Base-by-base conservation (phyloP, 257 asterid genomes). In the Ehretia macrophylla region DNA sequence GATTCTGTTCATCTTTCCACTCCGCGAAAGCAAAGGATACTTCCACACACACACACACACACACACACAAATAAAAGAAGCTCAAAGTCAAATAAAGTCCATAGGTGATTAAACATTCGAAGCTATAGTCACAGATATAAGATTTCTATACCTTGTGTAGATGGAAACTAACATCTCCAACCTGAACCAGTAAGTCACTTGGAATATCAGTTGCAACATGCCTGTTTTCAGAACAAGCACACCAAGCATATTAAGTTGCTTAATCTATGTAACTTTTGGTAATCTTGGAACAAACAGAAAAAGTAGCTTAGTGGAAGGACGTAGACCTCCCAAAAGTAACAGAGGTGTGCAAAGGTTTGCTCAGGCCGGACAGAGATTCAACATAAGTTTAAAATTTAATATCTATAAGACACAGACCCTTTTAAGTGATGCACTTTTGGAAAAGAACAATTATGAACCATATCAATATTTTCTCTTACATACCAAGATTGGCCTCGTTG, bases 401-500 rank as follows among this genome's bases (percentile, higher is more conserved):
- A 27, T 6, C 35, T 1, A 27, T 6, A 27, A 27, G 35, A 27
- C 6, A 27, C 35, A 27, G 4, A 27, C 6, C 35, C n/a, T n/a
- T 27, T 27, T 27, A 27, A 27, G 35, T 27, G 35, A 27, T 27
- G n/a, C 44, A 65, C n/a, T n/a, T n/a, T n/a, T n/a, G n/a, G n/a
- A 27, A 1, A 27, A 27, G 35, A 27, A 62, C 5, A 49, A 61
- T 27, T 27, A 42, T 42, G 47, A 42, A 48, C 21, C 13, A 16
- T 48, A 11, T 1, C 11, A 17, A 17, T 6, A 27, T 27, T 27
- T 27, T 6, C 35, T 27, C 10, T 40, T 8, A 54, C 82, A 50
- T 74, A 91, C 97, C 98, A 91, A 51, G 97, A 91, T 8, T 79
- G 87, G 60, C 98, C 98, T 79, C 82, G 74, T 70, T 76, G 95